Evolutionary conservation across 208 protist genomes (phyloP).

Genomic region (Kentomonas sorsogonicus): DNA sequence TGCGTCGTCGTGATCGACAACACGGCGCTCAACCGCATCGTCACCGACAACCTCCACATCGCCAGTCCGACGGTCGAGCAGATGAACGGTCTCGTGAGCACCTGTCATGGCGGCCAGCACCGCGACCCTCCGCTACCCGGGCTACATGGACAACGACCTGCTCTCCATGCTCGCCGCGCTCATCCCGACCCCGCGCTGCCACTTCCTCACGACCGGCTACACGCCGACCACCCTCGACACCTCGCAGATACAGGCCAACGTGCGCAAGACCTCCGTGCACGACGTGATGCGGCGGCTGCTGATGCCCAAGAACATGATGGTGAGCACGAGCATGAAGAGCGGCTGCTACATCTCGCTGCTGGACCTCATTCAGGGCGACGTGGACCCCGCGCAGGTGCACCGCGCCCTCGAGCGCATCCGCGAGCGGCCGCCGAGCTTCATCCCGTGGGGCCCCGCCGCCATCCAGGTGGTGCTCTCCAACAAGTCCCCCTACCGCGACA

Average conservation of each 20-base stretch:
- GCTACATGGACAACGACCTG: constrained; percentile 98
- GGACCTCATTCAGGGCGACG: constrained; percentile 99
- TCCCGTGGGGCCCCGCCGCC: constrained; percentile 97
- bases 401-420: constrained; percentile 98
- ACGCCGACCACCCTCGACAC: constrained; percentile 95
- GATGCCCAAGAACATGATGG: constrained; percentile 99
- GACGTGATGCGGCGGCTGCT: constrained; percentile 99
- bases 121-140: constrained; percentile 98
- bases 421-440: constrained; percentile 97
- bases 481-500: constrained; percentile 96
- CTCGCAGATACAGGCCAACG: constrained; percentile 76
- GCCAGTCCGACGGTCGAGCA: constrained; percentile 93
- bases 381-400: constrained; percentile 98
- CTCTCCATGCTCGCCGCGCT: constrained; percentile 96
- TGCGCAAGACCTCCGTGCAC: constrained; percentile 99
- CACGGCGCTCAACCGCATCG: constrained; percentile 97
- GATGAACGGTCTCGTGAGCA: constrained; percentile 98
- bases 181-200: constrained; percentile 98
- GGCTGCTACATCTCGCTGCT: constrained; percentile 98
- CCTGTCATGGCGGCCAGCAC: constrained; percentile 99
- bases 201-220: constrained; percentile 99
- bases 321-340: constrained; percentile 86
- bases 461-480: constrained; percentile 95
- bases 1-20: constrained; percentile 99
- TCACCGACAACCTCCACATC: constrained; percentile 95